Base-by-base conservation (phyloP, 805 yeast species). In the Spathaspora sp. region DNA sequence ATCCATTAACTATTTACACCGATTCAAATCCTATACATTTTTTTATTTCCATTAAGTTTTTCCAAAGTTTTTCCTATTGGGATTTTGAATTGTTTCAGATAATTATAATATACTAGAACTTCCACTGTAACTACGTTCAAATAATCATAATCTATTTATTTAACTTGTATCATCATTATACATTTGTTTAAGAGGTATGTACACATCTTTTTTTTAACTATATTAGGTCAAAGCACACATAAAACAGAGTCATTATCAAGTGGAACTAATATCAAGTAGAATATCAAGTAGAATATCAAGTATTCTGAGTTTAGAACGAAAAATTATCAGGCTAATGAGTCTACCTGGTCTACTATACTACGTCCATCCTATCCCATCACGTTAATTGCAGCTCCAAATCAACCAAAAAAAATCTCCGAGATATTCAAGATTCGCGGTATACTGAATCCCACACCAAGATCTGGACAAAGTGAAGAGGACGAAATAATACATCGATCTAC, bases 1-100 rank as follows among this genome's bases (percentile, higher is more conserved):
- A 40, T 18, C 8, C 2, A 9, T 9, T 35, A 35, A 11, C 16
- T 11, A 14, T 7, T 35, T 3, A 35, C 40, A n/a, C 11, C 18
- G 5, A n/a, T 35, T 35, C 40, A 35, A 35, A 35, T 16, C 17
- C 17, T 17, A 17, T 12, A 9, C 16, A 8, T 19, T 18, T 40
- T 18, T n/a, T 42, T 42, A 20, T 42, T n/a, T 42, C 45, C 45
- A 42, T 42, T 42, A 42, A 42, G 45, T 42, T 42, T 42, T 42
- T 42, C 45, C 45, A 42, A n/a, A 23, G 26, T 42, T 42, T 42
- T 42, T 19, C 43, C 40, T 35, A 35, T 12, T 35, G 40, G 40
- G 40, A 19, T 42, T 42, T 42, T 42, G 23, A 42, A 17, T 12
- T 42, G 16, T 19, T 18, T 18, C 20, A 42, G 6, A 20, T 42